A percentile compares a stretch with the other conserved stretches of the same genome.
phyloP scores from a whole-genome alignment of 164 flowering plant genomes.

The Annona squamosa region DNA sequence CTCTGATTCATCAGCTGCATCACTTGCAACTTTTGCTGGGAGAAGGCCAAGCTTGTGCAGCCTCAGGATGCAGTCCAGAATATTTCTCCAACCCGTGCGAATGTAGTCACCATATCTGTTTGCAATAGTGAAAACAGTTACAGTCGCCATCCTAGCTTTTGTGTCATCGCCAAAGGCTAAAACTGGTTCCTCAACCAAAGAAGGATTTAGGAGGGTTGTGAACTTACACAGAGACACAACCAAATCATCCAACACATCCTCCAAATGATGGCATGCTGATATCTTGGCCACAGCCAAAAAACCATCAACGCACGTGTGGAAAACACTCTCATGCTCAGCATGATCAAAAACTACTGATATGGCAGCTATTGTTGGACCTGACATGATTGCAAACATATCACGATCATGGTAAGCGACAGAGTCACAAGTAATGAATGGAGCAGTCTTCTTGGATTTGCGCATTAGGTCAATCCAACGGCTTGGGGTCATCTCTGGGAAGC shows the following conservation, averaged over 20 bases:
- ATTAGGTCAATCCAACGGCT: constrained; percentile 34
- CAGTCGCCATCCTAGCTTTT: constrained; percentile 37
- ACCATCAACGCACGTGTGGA: constrained; percentile 33
- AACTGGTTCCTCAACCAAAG: constrained; percentile 29
- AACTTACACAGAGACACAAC: constrained; percentile 38
- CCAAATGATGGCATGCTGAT: constrained; percentile 36
- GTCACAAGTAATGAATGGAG: constrained; percentile 32
- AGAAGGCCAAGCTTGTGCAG: constrained; percentile 40
- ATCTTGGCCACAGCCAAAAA: constrained; percentile 39
- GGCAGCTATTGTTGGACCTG: constrained; percentile 43
- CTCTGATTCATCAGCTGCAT: constrained; percentile 27
- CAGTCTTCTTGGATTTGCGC: constrained; percentile 29
- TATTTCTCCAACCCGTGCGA: constrained; percentile 37
- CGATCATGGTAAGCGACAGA: constrained; percentile 29
- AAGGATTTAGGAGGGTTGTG: constrained; percentile 31
- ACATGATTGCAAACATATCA: constrained; percentile 38
- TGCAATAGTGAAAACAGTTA: constrained; percentile 34
- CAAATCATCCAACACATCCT: constrained; percentile 37
- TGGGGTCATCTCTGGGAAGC: constrained; percentile 32
- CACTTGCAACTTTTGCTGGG: constrained; percentile 28
- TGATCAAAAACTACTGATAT: constrained; percentile 38
- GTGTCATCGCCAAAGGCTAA: constrained; percentile 30
- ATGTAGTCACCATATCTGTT: constrained; percentile 34
- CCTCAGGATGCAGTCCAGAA: constrained; percentile 35
- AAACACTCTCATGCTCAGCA: constrained; percentile 31